Evolutionary conservation across 176 grass and related monocot genomes (phyloP), one percentile per base, ranked within the genome.

Genomic region (Cenchrus americanus): DNA sequence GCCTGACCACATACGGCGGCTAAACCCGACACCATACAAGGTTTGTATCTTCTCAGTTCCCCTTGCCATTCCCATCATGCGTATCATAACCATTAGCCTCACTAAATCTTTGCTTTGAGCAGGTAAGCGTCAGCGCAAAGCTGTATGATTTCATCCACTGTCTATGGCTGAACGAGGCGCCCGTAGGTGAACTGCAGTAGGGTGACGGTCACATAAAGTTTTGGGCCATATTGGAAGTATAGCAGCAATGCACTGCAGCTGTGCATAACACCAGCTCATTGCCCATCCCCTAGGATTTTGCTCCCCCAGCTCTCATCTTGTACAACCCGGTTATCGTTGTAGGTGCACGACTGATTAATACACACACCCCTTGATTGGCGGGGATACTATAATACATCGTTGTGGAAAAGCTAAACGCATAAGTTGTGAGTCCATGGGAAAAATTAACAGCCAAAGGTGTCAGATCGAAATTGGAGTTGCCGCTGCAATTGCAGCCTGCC

Each of bases 21-120:
- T 99, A 78, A 99, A 99, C 27, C 96, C 96, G 4, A 99, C 96
- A 67, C 96, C 96, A 63, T 99, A 96, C 87, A 99, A 99, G 93
- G 96, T 99, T 84, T 2, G 52, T 19, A 83, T 47, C 3, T 51
- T 73, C 51, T 6, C 18, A 32, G 41, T 51, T 70, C 76, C 0
- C 4, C 54, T 79, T 23, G 14, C 42, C 23, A 52, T 61, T 6
- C 11, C 63, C 14, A 21, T 77, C 5, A 41, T 73, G n/a, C 46
- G 11, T 44, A 27, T 32, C 57, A 23, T 17, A 4, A 47, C 7
- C 9, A 7, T 0, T 75, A 89, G 68, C 63, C 5, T 54, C 26
- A 50, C 32, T 62, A 81, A 71, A 27, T 40, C 15, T 24, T 73
- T 47, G 43, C 54, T 77, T 83, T 59, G 77, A 71, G 55, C 92